phyloP scores from a whole-genome alignment of 805 yeast species.

The Saccharomycopsis oosterbeekiorum region DNA sequence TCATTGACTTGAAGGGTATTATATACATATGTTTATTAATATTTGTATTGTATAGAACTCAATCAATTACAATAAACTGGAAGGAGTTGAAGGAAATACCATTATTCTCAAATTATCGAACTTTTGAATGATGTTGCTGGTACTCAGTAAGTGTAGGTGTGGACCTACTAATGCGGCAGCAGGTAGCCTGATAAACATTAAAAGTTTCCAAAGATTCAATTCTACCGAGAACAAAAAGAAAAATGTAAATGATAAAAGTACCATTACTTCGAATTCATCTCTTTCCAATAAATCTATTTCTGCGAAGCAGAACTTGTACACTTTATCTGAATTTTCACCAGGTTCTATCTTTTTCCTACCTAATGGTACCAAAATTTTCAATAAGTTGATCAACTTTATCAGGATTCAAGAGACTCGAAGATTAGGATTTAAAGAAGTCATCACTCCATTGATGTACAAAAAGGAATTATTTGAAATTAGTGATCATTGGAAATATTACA shows the following conservation, averaged over 20 bases:
- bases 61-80: no score
- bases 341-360: slow-evolving; percentile 91
- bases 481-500: slow-evolving; percentile 94
- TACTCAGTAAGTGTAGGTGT: background rate
- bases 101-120: background rate
- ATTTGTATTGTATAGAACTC: no score
- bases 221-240: slow-evolving; percentile 13
- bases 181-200: background rate
- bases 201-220: background rate
- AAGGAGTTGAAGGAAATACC: background rate
- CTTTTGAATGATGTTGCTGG: background rate
- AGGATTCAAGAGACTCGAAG: slow-evolving; percentile 60
- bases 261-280: slow-evolving; percentile 12
- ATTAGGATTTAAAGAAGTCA: slow-evolving; percentile 84
- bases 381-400: slow-evolving; percentile 72
- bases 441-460: slow-evolving; percentile 83
- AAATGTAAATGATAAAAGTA: slow-evolving; percentile 13
- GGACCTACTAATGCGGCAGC: background rate
- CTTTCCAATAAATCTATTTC: slow-evolving; percentile 24
- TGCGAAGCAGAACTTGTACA: slow-evolving; percentile 61
- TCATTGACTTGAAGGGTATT: background rate
- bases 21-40: no score
- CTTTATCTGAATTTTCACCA: slow-evolving; percentile 75
- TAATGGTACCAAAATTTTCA: slow-evolving; percentile 81
- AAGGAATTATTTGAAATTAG: slow-evolving; percentile 79